phyloP scores from a whole-genome alignment of 2,329 filamentous ascomycete species.

The Mariannaea elegans region DNA sequence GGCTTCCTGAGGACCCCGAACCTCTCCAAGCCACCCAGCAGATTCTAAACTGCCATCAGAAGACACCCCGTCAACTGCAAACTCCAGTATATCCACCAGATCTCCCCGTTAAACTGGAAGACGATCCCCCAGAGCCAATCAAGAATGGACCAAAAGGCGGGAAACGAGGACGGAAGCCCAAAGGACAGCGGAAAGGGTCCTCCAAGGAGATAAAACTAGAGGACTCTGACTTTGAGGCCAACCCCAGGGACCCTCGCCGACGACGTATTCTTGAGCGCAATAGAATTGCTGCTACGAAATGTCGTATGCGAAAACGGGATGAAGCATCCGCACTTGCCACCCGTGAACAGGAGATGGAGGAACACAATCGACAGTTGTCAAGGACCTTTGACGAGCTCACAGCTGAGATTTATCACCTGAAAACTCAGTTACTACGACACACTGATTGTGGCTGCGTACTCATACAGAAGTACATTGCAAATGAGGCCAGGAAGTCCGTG shows the following conservation, averaged over 20 bases:
- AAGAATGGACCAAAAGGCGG: conserved; percentile 26
- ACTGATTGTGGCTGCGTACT: conserved; percentile 43
- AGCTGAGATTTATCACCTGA: conserved; percentile 42
- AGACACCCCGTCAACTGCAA: conserved; percentile 12
- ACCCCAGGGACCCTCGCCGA: conserved; percentile 36
- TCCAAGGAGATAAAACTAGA: conserved; percentile 20
- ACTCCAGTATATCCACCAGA: conserved; percentile 24
- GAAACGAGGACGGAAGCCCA: conserved; percentile 41
- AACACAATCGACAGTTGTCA: conserved; percentile 42
- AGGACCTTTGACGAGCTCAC: conserved; percentile 38
- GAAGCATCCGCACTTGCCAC: conserved; percentile 42
- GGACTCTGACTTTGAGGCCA: conserved; percentile 33
- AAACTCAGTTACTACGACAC: conserved; percentile 42
- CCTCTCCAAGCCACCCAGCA: background rate
- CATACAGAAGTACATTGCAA: conserved; percentile 44
- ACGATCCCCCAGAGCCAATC: background rate
- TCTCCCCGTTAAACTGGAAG: conserved; percentile 20
- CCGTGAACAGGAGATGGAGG: conserved; percentile 42
- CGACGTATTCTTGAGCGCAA: conserved; percentile 44
- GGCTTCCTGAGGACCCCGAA: conserved; percentile 6
- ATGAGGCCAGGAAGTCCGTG: conserved; percentile 41
- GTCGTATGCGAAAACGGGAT: conserved; percentile 43
- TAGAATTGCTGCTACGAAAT: conserved; percentile 45
- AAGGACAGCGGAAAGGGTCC: conserved; percentile 24
- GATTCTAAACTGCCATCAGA: conserved; percentile 17